Conservation (phyloP, 768 basidiomycete genomes). For the Sistotremastrum suecicum region DNA sequence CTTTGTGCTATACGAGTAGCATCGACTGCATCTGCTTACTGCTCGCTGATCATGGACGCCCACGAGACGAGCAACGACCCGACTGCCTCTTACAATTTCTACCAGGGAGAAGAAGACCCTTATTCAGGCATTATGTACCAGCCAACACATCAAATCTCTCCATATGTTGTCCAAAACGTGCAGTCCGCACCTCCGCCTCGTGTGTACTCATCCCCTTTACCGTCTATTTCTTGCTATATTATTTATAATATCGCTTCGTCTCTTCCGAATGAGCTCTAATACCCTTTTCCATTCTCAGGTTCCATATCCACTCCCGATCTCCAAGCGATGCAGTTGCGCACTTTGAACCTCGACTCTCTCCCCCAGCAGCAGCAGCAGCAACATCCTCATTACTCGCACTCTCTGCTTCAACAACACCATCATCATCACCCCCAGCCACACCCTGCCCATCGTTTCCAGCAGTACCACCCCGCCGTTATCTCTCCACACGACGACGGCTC, state of each 20-base stretch:
- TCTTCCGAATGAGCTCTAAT: conserved; percentile 50
- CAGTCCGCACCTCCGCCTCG: conserved; percentile 49
- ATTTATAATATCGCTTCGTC: conserved; percentile 30
- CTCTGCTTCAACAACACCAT: conserved; percentile 36
- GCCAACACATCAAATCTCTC: conserved; percentile 33
- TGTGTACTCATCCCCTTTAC: conserved; percentile 33
- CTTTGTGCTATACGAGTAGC: too few relatives aligned
- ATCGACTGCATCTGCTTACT: too few relatives aligned
- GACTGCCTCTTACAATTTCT: conserved; percentile 19
- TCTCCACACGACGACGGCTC: conserved; percentile 44
- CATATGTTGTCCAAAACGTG: conserved; percentile 40
- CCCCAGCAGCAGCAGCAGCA: conserved; percentile 7
- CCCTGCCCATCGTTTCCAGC: background rate
- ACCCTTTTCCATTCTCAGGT: conserved; percentile 36
- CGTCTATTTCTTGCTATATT: conserved; percentile 17
- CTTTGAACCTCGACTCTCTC: conserved; percentile 51
- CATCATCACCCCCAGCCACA: conserved; percentile 35
- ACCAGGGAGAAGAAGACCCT: conserved; percentile 19
- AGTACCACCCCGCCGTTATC: conserved; percentile 49
- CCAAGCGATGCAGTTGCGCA: conserved; percentile 45
- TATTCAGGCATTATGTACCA: conserved; percentile 18
- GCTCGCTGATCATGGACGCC: conserved; percentile 13
- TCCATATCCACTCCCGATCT: conserved; percentile 53
- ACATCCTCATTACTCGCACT: conserved; percentile 37
- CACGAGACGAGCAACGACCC: conserved; percentile 15